Evolutionary conservation across 2,329 filamentous ascomycete species (phyloP).

Genomic region (Hymenoscyphus repandus): DNA sequence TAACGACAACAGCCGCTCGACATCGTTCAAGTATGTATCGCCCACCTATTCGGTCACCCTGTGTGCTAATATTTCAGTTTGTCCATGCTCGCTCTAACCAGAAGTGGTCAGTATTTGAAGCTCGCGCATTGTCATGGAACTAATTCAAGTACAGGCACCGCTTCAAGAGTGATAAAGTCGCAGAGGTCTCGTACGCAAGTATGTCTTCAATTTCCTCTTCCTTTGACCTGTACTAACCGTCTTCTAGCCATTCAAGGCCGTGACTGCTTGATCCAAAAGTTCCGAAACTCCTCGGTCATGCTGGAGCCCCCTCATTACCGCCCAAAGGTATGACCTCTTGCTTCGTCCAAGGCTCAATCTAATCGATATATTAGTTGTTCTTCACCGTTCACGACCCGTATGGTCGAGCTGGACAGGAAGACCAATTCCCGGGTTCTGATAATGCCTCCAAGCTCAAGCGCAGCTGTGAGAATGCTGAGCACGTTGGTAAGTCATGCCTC

Average conservation of each 20-base stretch:
- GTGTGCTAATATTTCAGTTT: slow-evolving; percentile 48
- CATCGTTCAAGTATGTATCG: slow-evolving; percentile 56
- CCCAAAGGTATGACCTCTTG: slow-evolving; percentile 59
- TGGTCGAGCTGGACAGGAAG: slow-evolving; percentile 67
- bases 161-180: slow-evolving; percentile 77
- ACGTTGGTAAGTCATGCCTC: slow-evolving; percentile 59
- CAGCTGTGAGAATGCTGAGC: slow-evolving; percentile 80
- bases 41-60: slow-evolving; percentile 2
- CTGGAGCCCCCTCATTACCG: slow-evolving; percentile 74
- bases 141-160: slow-evolving; percentile 54
- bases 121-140: neutral
- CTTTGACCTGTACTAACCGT: slow-evolving; percentile 25
- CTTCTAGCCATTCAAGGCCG: slow-evolving; percentile 77
- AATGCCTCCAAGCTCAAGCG: slow-evolving; percentile 84
- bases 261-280: slow-evolving; percentile 88
- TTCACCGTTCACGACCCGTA: slow-evolving; percentile 42
- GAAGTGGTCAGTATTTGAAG: slow-evolving; percentile 49
- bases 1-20: slow-evolving; percentile 57
- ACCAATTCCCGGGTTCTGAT: slow-evolving; percentile 71
- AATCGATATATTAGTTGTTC: slow-evolving; percentile 41
- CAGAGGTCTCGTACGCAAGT: slow-evolving; percentile 95
- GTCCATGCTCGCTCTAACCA: slow-evolving; percentile 65
- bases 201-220: slow-evolving; percentile 34
- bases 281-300: slow-evolving; percentile 96
- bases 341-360: slow-evolving; percentile 30